phyloP scores from a whole-genome alignment of 2,329 filamentous ascomycete species.

The Colletotrichum godetiae region DNA sequence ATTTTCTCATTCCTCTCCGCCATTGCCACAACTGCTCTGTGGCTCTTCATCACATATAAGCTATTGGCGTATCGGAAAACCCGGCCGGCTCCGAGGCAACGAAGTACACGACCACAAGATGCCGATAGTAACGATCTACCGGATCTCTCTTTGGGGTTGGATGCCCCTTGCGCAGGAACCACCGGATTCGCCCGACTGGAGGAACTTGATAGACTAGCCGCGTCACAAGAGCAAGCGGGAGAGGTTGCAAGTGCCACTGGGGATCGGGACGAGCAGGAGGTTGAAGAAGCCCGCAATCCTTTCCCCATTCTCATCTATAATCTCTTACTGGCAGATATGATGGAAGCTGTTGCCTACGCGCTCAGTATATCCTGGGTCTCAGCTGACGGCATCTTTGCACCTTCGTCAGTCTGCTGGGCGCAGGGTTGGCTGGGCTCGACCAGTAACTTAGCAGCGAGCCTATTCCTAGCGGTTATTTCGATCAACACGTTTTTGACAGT shows the following conservation, averaged over 20 bases:
- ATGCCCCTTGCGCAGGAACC: neutral
- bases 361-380: conserved; percentile 64
- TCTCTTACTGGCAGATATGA: conserved; percentile 68
- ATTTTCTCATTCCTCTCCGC: conserved; percentile 18
- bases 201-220: conserved; percentile 21
- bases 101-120: neutral
- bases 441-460: conserved; percentile 66
- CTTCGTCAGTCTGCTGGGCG: conserved; percentile 59
- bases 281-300: conserved; percentile 54
- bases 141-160: conserved; percentile 10
- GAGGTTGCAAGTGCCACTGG: neutral
- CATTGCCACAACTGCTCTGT: conserved; percentile 3
- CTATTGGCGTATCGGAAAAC: conserved; percentile 2
- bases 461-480: conserved; percentile 68
- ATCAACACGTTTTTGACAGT: conserved; percentile 68
- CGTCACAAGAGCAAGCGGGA: neutral
- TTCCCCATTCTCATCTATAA: conserved; percentile 71
- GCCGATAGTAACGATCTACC: neutral
- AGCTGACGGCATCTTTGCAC: conserved; percentile 58
- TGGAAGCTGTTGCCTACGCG: conserved; percentile 66
- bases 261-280: neutral
- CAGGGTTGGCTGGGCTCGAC: conserved; percentile 69
- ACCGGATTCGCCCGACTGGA: conserved; percentile 7
- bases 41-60: conserved; percentile 27
- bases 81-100: neutral